Conservation (phyloP, 805 yeast genomes). For the Suhomyces pyralidae region DNA sequence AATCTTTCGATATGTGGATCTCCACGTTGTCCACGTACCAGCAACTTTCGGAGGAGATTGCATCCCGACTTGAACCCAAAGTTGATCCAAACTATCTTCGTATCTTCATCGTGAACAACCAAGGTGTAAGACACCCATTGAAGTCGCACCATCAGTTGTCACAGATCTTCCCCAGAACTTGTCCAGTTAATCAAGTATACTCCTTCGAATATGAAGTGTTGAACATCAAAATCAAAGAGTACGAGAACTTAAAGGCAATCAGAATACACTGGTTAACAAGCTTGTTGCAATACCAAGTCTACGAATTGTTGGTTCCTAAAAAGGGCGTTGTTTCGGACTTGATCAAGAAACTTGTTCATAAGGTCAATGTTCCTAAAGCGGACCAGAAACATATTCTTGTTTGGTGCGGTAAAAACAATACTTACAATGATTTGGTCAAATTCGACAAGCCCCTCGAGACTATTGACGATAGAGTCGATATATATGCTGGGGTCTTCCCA, state of each 20-base stretch:
- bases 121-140: constrained; percentile 55
- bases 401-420: constrained; percentile 52
- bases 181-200: constrained; percentile 43
- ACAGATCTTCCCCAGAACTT: constrained; percentile 40
- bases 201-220: constrained; percentile 72
- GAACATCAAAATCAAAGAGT: constrained; percentile 68
- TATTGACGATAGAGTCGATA: constrained; percentile 32
- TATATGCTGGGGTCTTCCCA: constrained; percentile 43
- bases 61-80: constrained; percentile 39
- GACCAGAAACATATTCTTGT: constrained; percentile 47
- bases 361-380: constrained; percentile 49
- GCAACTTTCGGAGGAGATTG: constrained; percentile 62
- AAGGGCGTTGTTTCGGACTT: constrained; percentile 56
- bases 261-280: constrained; percentile 70
- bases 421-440: constrained; percentile 35
- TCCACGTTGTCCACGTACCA: constrained; percentile 57
- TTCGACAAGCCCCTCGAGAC: constrained; percentile 36
- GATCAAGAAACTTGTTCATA: constrained; percentile 52
- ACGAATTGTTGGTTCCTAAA: constrained; percentile 67
- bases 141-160: constrained; percentile 33
- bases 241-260: constrained; percentile 70
- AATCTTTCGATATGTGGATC: constrained; percentile 62
- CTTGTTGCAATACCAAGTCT: constrained; percentile 63
- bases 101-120: constrained; percentile 57
- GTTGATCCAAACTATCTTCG: constrained; percentile 62